phyloP scores from a whole-genome alignment of 495 filamentous ascomycete genomes.

The Neurospora discreta region DNA sequence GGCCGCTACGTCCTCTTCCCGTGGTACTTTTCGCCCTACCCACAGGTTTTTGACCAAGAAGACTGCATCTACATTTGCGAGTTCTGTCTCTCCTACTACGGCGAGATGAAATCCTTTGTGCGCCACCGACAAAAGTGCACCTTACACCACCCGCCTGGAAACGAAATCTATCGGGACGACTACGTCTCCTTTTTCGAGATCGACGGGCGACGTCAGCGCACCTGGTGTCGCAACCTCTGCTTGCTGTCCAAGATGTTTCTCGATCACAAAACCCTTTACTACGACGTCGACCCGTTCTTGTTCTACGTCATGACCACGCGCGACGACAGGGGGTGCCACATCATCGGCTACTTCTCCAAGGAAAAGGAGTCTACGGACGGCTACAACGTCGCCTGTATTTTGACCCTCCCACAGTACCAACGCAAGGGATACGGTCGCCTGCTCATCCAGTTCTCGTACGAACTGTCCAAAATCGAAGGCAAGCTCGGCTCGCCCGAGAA shows the following conservation, averaged over 20 bases:
- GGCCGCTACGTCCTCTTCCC: slow-evolving; percentile 85
- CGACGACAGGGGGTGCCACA: slow-evolving; percentile 76
- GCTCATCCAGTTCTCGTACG: slow-evolving; percentile 95
- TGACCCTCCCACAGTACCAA: slow-evolving; percentile 92
- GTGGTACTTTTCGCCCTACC: slow-evolving; percentile 98
- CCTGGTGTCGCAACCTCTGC: slow-evolving; percentile 95
- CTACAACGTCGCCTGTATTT: slow-evolving; percentile 96
- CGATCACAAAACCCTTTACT: slow-evolving; percentile 99
- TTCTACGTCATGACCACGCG: slow-evolving; percentile 97
- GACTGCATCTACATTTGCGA: slow-evolving; percentile 95
- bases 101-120: slow-evolving; percentile 61
- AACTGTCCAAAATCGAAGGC: slow-evolving; percentile 86
- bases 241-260: slow-evolving; percentile 91
- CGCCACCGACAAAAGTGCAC: slow-evolving; percentile 87
- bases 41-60: slow-evolving; percentile 70
- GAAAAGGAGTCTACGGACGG: slow-evolving; percentile 94
- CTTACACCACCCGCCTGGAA: slow-evolving; percentile 84
- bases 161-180: slow-evolving; percentile 96
- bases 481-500: slow-evolving; percentile 95
- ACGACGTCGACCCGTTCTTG: slow-evolving; percentile 95
- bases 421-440: slow-evolving; percentile 86
- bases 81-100: slow-evolving; percentile 89
- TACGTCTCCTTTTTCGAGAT: slow-evolving; percentile 96
- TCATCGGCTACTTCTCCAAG: slow-evolving; percentile 96
- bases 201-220: slow-evolving; percentile 86